Evolutionary conservation across 108 stramenopile species (phyloP).

Genomic region (Chaetoceros muelleri): DNA sequence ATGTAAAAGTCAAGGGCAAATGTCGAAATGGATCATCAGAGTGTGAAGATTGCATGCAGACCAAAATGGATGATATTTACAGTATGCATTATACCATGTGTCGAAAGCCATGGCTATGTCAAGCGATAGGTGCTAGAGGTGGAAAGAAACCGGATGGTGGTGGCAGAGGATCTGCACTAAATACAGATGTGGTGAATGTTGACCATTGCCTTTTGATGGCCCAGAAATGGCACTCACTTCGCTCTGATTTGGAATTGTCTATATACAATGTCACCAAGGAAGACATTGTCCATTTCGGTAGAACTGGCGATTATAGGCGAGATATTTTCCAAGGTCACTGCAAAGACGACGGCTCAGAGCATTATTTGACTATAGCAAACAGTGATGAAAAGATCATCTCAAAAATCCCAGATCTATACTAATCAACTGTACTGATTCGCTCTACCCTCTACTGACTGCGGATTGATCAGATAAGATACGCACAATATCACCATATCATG

Average conservation of each 20-base stretch:
- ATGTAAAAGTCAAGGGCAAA: slow-evolving; percentile 24
- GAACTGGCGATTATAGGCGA: slow-evolving; percentile 15
- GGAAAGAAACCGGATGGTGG: slow-evolving; percentile 3
- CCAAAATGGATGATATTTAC: slow-evolving; percentile 22
- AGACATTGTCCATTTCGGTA: slow-evolving; percentile 1
- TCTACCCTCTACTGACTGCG: no score
- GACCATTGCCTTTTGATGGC: slow-evolving; percentile 43
- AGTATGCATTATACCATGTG: slow-evolving; percentile 50
- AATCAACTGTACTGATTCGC: no score
- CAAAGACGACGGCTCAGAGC: slow-evolving; percentile 15
- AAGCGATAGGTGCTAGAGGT: slow-evolving; percentile 2
- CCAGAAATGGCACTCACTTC: slow-evolving; percentile 34
- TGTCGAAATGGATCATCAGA: slow-evolving; percentile 21
- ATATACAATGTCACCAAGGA: no score
- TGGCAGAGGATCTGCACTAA: slow-evolving; percentile 14
- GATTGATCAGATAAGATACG: no score
- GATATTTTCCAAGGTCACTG: slow-evolving; percentile 28
- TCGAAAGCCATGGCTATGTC: slow-evolving; percentile 55
- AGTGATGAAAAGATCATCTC: no score
- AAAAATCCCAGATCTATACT: no score
- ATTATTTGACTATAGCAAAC: no score
- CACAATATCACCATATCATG: no score
- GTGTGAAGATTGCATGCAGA: slow-evolving; percentile 37
- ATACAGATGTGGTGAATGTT: slow-evolving; percentile 20
- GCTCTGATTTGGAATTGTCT: slow-evolving; percentile 45